Conservation (phyloP, 2,329 filamentous ascomycete species). For the Venturia carpophila region DNA sequence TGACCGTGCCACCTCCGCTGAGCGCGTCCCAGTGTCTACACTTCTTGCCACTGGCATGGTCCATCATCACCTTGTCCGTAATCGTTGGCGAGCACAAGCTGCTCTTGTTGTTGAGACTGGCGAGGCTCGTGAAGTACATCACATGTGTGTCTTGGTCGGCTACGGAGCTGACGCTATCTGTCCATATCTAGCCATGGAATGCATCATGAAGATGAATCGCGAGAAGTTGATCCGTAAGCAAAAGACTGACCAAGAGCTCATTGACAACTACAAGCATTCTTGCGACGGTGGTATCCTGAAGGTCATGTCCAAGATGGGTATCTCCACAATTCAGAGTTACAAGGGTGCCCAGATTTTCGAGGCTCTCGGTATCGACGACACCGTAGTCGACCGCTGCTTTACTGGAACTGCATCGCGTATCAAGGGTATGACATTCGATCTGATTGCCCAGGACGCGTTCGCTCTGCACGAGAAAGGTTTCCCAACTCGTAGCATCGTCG, state of each 20-base stretch:
- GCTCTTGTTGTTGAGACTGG: conserved; percentile 86
- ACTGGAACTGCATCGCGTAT: conserved; percentile 90
- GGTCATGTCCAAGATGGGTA: conserved; percentile 99
- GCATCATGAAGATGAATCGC: conserved; percentile 91
- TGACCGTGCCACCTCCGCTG: conserved; percentile 73
- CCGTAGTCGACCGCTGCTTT: conserved; percentile 90
- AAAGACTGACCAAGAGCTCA: conserved; percentile 69
- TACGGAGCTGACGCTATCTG: conserved; percentile 93
- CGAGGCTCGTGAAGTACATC: conserved; percentile 93
- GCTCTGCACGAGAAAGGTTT: conserved; percentile 92
- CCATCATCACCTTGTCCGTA: conserved; percentile 89
- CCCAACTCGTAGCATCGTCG: conserved; percentile 68
- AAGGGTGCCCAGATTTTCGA: conserved; percentile 98
- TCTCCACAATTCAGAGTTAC: conserved; percentile 90
- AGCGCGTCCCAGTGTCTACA: conserved; percentile 78
- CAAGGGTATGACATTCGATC: conserved; percentile 85
- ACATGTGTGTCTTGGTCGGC: conserved; percentile 96
- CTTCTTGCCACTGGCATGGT: conserved; percentile 87
- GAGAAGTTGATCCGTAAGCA: conserved; percentile 91
- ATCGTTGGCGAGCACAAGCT: conserved; percentile 87
- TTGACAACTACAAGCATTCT: conserved; percentile 94
- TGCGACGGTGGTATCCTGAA: conserved; percentile 94
- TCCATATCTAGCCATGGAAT: conserved; percentile 92
- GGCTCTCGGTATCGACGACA: conserved; percentile 85
- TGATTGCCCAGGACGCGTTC: conserved; percentile 89